A percentile compares a stretch with the other conserved stretches of the same genome.
Conservation (phyloP, 2,329 filamentous ascomycete species). For the Penicillium sclerotigenum region DNA sequence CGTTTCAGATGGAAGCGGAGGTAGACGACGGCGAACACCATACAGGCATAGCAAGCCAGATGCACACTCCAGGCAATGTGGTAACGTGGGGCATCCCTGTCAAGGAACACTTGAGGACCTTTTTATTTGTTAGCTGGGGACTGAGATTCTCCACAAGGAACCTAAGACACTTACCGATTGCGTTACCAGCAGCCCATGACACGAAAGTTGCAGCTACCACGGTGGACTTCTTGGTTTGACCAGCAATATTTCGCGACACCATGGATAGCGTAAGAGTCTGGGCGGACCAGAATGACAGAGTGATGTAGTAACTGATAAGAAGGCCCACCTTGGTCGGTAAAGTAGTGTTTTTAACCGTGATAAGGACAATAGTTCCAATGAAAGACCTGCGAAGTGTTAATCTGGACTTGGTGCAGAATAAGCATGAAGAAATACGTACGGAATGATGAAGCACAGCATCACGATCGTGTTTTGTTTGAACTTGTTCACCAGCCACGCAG, state of each 20-base stretch:
- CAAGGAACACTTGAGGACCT: slow-evolving; percentile 63
- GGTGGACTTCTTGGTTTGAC: slow-evolving; percentile 70
- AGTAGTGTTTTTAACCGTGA: slow-evolving; percentile 58
- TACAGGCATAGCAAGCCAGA: slow-evolving; percentile 63
- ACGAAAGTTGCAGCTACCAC: slow-evolving; percentile 69
- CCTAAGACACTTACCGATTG: slow-evolving; percentile 50
- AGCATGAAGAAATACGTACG: slow-evolving; percentile 45
- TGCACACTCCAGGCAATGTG: slow-evolving; percentile 68
- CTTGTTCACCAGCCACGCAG: slow-evolving; percentile 66
- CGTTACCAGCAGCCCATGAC: slow-evolving; percentile 66
- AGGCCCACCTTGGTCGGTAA: slow-evolving; percentile 62
- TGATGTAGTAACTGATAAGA: slow-evolving; percentile 72
- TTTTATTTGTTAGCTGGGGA: neutral
- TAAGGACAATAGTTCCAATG: slow-evolving; percentile 67
- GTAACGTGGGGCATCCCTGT: slow-evolving; percentile 61
- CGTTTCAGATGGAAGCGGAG: slow-evolving; percentile 5
- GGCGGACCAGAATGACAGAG: slow-evolving; percentile 73
- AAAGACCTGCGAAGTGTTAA: slow-evolving; percentile 53
- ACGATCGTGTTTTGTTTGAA: slow-evolving; percentile 65
- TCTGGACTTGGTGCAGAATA: neutral
- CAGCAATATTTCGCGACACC: slow-evolving; percentile 66
- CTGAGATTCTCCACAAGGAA: neutral
- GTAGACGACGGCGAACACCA: slow-evolving; percentile 45
- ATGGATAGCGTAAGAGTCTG: slow-evolving; percentile 65
- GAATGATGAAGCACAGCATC: slow-evolving; percentile 65